Conservation (phyloP, 129 eudicot genomes). For the Lonicera japonica region DNA sequence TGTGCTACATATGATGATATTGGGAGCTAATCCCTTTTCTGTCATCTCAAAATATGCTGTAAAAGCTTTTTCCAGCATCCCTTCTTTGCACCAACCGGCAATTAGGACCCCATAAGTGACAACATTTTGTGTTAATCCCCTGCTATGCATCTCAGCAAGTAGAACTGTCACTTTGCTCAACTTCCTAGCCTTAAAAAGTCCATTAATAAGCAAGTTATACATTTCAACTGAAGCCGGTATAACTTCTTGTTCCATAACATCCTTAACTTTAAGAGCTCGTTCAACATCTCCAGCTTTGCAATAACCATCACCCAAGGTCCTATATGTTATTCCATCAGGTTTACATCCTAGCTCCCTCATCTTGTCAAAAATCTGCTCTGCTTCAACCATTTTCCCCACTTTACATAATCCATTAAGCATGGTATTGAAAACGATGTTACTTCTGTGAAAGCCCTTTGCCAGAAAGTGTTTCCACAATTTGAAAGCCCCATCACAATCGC, state of each 20-base stretch:
- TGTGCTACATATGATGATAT: slow-evolving; percentile 49
- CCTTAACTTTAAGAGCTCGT: slow-evolving; percentile 54
- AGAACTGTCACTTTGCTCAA: slow-evolving; percentile 25
- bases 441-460: slow-evolving; percentile 44
- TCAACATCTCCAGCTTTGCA: slow-evolving; percentile 58
- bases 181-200: slow-evolving; percentile 45
- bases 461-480: slow-evolving; percentile 66
- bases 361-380: slow-evolving; percentile 53
- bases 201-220: slow-evolving; percentile 66
- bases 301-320: slow-evolving; percentile 78
- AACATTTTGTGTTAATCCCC: slow-evolving; percentile 37
- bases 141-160: slow-evolving; percentile 45
- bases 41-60: slow-evolving; percentile 58
- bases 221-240: slow-evolving; percentile 46
- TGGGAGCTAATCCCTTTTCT: slow-evolving; percentile 57
- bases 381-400: slow-evolving; percentile 66
- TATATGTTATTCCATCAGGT: slow-evolving; percentile 63
- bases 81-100: slow-evolving; percentile 75
- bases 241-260: slow-evolving; percentile 38
- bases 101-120: slow-evolving; percentile 82
- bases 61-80: slow-evolving; percentile 57
- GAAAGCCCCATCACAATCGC: slow-evolving; percentile 48
- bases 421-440: slow-evolving; percentile 44
- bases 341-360: slow-evolving; percentile 58
- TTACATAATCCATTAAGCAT: slow-evolving; percentile 83